phyloP scores from a whole-genome alignment of 495 filamentous ascomycete genomes.

The Xylaria telfairii region DNA sequence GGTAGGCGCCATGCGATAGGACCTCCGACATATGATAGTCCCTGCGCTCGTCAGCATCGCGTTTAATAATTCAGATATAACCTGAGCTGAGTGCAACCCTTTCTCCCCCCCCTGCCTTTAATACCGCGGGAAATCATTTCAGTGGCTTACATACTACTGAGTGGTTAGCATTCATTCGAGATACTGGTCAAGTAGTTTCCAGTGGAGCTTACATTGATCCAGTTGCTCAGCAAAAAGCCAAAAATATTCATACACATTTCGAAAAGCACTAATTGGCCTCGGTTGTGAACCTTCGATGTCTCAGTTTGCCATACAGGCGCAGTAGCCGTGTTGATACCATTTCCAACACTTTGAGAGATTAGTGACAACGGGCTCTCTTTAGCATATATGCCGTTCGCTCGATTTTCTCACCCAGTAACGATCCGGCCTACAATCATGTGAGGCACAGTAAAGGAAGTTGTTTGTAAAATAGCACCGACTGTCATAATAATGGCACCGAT shows the following conservation, averaged over 20 bases:
- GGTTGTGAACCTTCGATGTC: slow-evolving; percentile 62
- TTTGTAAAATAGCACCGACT: slow-evolving; percentile 67
- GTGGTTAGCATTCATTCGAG: background rate
- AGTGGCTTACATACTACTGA: slow-evolving; percentile 9
- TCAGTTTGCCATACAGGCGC: slow-evolving; percentile 72
- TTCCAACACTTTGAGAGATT: slow-evolving; percentile 59
- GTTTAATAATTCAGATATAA: too few relatives aligned
- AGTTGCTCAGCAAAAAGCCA: slow-evolving; percentile 68
- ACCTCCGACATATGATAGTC: slow-evolving; percentile 59
- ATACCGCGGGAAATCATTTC: background rate
- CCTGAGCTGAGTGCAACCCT: too few relatives aligned
- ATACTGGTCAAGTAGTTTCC: background rate
- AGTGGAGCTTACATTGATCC: slow-evolving; percentile 45
- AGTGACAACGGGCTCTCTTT: background rate
- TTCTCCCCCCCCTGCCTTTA: too few relatives aligned
- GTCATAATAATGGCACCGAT: slow-evolving; percentile 64
- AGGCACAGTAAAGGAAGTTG: slow-evolving; percentile 62
- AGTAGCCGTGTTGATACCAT: slow-evolving; percentile 69
- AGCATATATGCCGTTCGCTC: background rate
- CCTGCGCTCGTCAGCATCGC: slow-evolving; percentile 41
- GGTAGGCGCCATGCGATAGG: slow-evolving; percentile 46
- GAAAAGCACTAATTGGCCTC: slow-evolving; percentile 65
- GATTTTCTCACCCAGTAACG: slow-evolving; percentile 47
- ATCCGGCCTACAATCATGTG: slow-evolving; percentile 72
- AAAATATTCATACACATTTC: slow-evolving; percentile 68